Evolutionary conservation across 129 eudicot species (phyloP), one percentile per base, ranked within the genome.

Genomic region (Arctium minus): DNA sequence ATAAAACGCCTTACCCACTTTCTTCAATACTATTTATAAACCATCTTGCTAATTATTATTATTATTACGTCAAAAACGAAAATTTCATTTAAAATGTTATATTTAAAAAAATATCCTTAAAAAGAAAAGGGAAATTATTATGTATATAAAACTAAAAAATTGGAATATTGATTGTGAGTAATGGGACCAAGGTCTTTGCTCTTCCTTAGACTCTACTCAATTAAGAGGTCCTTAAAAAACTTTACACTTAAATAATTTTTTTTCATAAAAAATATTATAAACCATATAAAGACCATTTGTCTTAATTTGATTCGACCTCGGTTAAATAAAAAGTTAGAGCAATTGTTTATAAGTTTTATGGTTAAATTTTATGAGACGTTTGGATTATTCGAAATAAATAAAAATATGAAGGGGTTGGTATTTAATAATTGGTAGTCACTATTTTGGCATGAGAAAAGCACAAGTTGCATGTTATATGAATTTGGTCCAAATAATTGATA

Each of bases 141-240:
- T 29, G 60, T 37, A 8, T 15, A 22, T 42, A 10, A 75, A 35
- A 22, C 12, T 3, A 62, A 79, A 65, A 42, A 50, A 80, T 77
- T 10, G 8, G 72, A 85, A 85, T 79, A 75, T 70, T n/a, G 48
- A 42, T 50, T 72, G 77, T 39, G 77, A 60, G 29, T 5, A 17
- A 84, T 65, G 71, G 72, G 84, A 73, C 79, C 39, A 56, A 39
- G 27, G 44, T 39, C 22, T 7, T 75, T 70, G 44, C 32, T 83
- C 82, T 87, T 62, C 85, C 90, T 83, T 80, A 86, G 72, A 79
- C 80, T 79, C 84, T 81, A 80, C 85, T 83, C 89, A 82, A 82
- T 69, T 86, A 86, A 75, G 83, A 71, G 86, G 82, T 76, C 10
- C 62, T 12, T 17, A 40, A 39, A 18, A 39, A 74, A 39, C 30